These are phyloP conservation scores for Hypsizygus marmoreus DNA, from an alignment of 768 basidiomycete genomes.

Conservation along the genomic window DNA sequence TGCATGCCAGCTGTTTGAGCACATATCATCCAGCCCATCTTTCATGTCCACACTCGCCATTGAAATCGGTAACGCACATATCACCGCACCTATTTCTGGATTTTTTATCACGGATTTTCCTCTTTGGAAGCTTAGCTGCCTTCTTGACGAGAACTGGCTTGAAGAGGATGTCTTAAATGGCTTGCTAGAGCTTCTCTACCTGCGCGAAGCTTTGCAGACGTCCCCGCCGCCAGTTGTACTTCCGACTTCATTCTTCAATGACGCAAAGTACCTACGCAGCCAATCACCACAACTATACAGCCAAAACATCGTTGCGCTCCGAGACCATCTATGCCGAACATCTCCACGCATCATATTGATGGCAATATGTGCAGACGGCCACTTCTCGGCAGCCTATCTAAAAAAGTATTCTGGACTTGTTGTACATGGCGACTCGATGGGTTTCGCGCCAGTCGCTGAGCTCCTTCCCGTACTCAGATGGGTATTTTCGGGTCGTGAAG, in stretches of 20 bases:
- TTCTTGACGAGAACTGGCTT: constrained; percentile 26
- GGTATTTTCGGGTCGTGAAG: constrained; percentile 11
- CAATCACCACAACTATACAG: background rate
- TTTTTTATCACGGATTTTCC: constrained; percentile 15
- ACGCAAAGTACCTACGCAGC: constrained; percentile 1
- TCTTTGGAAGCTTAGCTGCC: constrained; percentile 19
- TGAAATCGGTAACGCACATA: background rate
- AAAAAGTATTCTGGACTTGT: background rate
- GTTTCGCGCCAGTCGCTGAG: background rate
- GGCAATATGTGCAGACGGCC: background rate
- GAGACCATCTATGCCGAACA: background rate
- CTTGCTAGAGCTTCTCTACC: constrained; percentile 17
- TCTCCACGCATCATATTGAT: background rate
- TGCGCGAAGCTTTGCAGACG: constrained; percentile 5
- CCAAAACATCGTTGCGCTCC: constrained; percentile 4
- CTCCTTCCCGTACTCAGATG: constrained; percentile 15
- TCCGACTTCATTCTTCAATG: constrained; percentile 12
- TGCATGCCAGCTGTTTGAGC: background rate
- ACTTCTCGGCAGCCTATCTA: constrained; percentile 5
- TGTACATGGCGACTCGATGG: constrained; percentile 19
- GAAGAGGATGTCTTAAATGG: constrained; percentile 24
- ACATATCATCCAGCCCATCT: background rate
- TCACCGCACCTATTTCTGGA: constrained; percentile 3
- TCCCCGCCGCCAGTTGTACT: constrained; percentile 5
- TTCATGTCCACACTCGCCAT: background rate